Conservation (phyloP, 2,329 filamentous ascomycete species). For the Ophiostoma quercus region DNA sequence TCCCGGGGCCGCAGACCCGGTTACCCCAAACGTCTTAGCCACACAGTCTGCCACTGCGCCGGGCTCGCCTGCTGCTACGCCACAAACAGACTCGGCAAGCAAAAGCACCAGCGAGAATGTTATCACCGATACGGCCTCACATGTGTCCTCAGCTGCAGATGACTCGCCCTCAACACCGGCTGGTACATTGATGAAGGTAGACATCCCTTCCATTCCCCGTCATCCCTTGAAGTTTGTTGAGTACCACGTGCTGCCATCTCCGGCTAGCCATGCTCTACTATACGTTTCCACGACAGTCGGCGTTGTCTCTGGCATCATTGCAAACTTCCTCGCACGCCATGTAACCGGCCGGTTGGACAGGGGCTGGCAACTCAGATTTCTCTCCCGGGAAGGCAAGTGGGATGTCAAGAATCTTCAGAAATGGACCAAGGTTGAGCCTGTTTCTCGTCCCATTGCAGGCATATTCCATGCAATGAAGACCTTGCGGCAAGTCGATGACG, state of each 20-base stretch:
- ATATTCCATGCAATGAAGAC: constrained; percentile 91
- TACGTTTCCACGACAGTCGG: constrained; percentile 73
- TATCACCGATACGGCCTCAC: too few species aligned
- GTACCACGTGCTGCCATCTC: constrained; percentile 64
- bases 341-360: constrained; percentile 73
- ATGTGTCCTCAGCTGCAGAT: not conserved
- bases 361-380: constrained; percentile 85
- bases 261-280: constrained; percentile 76
- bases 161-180: constrained; percentile 36
- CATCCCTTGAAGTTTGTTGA: constrained; percentile 51
- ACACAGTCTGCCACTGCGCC: not conserved
- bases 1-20: not conserved
- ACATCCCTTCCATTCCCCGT: constrained; percentile 45
- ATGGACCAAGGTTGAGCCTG: constrained; percentile 74
- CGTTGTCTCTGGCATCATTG: constrained; percentile 72
- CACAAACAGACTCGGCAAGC: not conserved
- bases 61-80: not conserved
- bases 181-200: constrained; percentile 36
- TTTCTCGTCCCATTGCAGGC: constrained; percentile 70
- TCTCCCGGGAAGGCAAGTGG: constrained; percentile 91
- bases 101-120: too few species aligned
- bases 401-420: constrained; percentile 94
- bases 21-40: not conserved
- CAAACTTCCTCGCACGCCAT: constrained; percentile 70
- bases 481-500: constrained; percentile 78